phyloP scores from a whole-genome alignment of 345 rosid genomes.

The Hirschfeldia incana region DNA sequence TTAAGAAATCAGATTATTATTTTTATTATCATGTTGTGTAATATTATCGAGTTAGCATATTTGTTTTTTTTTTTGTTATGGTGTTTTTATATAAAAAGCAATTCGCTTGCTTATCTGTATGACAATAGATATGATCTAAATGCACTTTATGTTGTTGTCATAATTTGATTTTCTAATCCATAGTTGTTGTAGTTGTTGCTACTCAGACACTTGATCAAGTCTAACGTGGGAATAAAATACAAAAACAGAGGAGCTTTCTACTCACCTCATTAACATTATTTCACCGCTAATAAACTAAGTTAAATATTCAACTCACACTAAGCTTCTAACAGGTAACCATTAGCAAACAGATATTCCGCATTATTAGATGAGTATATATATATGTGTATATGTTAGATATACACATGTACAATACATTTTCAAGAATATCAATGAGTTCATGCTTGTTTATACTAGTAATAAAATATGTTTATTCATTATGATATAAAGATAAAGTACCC shows the following conservation, averaged over 20 bases:
- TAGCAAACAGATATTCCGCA: background rate
- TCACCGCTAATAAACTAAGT: too few relatives aligned
- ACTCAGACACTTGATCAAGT: background rate
- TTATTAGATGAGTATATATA: background rate
- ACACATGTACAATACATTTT: background rate
- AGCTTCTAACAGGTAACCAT: background rate
- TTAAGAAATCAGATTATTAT: background rate
- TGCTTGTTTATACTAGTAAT: background rate
- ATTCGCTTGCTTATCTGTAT: conserved; percentile 2
- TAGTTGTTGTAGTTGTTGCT: background rate
- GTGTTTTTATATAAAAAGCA: background rate
- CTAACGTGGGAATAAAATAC: background rate
- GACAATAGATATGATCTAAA: background rate
- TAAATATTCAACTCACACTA: too few relatives aligned
- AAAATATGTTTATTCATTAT: conserved; percentile 3
- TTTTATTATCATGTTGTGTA: background rate
- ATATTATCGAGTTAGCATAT: background rate
- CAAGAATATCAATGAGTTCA: background rate
- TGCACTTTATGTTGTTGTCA: background rate
- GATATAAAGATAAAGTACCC: background rate
- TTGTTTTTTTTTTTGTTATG: background rate
- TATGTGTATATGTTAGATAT: too few relatives aligned
- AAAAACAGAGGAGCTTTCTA: background rate
- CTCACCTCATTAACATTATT: too few relatives aligned
- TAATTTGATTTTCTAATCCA: background rate